Base-by-base conservation (phyloP, 768 basidiomycete species). In the Gyrodon lividus region DNA sequence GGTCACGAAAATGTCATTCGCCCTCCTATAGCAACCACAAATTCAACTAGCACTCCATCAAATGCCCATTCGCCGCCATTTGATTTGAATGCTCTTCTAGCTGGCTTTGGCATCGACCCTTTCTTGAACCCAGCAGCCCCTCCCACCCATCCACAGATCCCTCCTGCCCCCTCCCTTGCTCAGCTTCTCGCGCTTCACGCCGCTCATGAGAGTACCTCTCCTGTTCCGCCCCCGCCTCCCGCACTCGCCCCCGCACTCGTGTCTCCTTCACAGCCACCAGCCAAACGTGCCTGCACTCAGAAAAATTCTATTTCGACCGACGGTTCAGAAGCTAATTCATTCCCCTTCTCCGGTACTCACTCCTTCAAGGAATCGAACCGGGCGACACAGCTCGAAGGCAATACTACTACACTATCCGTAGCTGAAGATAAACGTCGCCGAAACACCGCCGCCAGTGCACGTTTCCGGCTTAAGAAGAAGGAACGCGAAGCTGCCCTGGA, bases 401-500 rank as follows among this genome's bases (percentile, higher is more conserved):
- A 5, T 20, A 19, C 46, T 31, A 67, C 67, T 6, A 47, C 72
- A 0, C 19, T 83, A 2, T 79, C 79, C 6, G 74, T 85, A 5
- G 69, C 86, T 0, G 93, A 96, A 69, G 93, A 96, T 70, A 96
- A 96, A 66, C 86, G 93, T n/a, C 80, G 92, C 51, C 76, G 93
- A 41, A 97, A 97, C 67, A 97, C 93, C 0, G 91, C 91, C 1
- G 93, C 93, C 0, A 92, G 89, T 47, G 93, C 93, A 28, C 88
- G 93, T 7, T 97, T 97, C 78, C 81, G 93, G 52, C 70, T 92
- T 63, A 97, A 96, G 80, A 97, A 97, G 78, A 97, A 97, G 76
- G 92, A 95, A 70, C 79, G 94, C 13, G 94, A 97, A 72, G 86
- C 83, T 2, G 93, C 94, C 14, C 75, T 96, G 19, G 94, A 96